Conservation (phyloP, 768 basidiomycete species). For the Cubamyces sp. region DNA sequence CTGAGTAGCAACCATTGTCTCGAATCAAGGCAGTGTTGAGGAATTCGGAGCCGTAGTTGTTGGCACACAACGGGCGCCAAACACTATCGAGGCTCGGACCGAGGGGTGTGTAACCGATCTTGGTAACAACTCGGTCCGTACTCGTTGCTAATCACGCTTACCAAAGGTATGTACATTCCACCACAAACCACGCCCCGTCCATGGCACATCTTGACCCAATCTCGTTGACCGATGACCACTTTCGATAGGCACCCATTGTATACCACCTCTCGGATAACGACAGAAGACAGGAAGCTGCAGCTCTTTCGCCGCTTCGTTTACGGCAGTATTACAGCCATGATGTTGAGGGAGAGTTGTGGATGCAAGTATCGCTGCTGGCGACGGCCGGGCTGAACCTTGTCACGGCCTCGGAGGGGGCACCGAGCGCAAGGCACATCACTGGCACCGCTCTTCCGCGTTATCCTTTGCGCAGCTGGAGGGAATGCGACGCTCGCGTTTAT, state of each 20-base stretch:
- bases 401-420: background rate
- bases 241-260: background rate
- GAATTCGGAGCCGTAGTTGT: no score
- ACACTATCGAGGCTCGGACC: conserved; percentile 3
- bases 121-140: conserved; percentile 6
- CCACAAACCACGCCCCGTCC: background rate
- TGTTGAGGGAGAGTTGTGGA: no score
- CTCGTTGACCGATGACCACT: background rate
- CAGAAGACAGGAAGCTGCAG: no score
- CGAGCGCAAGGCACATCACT: background rate
- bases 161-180: background rate
- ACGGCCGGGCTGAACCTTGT: background rate
- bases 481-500: background rate
- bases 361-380: no score
- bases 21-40: no score
- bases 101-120: background rate
- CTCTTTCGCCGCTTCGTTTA: no score
- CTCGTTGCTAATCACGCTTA: background rate
- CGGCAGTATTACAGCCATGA: no score
- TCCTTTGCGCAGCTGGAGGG: background rate
- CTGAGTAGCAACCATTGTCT: no score
- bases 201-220: background rate
- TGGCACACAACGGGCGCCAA: background rate
- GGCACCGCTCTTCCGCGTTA: background rate
- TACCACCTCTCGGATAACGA: no score